Evolutionary conservation across 192 early-diverging fungal genomes (phyloP).

Genomic region (Chytriomyces hyalinus): DNA sequence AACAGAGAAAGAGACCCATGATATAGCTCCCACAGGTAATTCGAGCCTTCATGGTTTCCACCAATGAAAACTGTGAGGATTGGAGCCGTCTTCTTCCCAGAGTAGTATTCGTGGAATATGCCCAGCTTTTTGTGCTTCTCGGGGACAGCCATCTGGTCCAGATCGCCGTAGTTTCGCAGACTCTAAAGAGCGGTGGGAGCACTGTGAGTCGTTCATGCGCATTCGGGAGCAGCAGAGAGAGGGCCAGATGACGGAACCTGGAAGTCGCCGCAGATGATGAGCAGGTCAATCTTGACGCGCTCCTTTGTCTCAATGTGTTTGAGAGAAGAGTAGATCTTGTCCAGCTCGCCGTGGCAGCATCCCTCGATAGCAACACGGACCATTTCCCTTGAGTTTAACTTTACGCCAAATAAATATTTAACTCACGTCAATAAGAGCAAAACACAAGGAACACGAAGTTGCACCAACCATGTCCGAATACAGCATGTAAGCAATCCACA

Average conservation of each 20-base stretch:
- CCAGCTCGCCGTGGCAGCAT: constrained; percentile 92
- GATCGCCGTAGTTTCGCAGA: constrained; percentile 82
- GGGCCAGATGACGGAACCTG: constrained; percentile 56
- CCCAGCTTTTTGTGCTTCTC: constrained; percentile 84
- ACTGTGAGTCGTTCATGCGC: background rate
- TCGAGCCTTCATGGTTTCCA: constrained; percentile 97
- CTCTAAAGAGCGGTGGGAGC: constrained; percentile 50
- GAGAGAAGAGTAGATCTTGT: constrained; percentile 83
- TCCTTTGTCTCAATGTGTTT: constrained; percentile 63
- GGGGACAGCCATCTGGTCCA: constrained; percentile 82
- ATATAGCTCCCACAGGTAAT: constrained; percentile 93
- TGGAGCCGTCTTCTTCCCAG: constrained; percentile 77
- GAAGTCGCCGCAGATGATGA: constrained; percentile 98
- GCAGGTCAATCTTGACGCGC: constrained; percentile 79
- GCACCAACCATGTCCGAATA: background rate
- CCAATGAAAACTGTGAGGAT: constrained; percentile 94
- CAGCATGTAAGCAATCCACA: no score
- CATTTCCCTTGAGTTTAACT: background rate
- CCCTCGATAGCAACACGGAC: constrained; percentile 88
- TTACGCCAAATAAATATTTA: background rate
- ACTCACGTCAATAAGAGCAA: background rate
- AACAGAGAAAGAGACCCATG: constrained; percentile 28
- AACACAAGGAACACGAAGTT: background rate
- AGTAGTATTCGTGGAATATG: constrained; percentile 93
- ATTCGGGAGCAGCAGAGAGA: constrained; percentile 1